A percentile compares a stretch with the other conserved stretches of the same genome.
phyloP scores from a whole-genome alignment of 2,329 filamentous ascomycete species.

The Cordyceps javanica region DNA sequence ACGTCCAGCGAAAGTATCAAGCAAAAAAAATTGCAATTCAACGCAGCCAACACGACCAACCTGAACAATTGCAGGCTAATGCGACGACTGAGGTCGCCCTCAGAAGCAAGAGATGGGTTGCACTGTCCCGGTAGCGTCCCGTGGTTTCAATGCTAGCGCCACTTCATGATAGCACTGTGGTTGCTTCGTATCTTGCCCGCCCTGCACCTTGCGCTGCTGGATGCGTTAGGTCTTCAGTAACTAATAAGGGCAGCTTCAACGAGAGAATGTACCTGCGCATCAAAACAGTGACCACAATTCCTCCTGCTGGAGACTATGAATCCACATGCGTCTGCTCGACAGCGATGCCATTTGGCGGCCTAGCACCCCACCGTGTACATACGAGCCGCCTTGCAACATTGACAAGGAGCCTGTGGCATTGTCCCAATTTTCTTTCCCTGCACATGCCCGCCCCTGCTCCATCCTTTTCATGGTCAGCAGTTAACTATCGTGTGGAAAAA shows the following conservation, averaged over 20 bases:
- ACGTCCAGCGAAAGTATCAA: no score
- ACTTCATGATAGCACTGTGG: no score
- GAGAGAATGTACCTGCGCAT: not conserved
- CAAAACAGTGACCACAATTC: not conserved
- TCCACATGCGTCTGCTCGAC: not conserved
- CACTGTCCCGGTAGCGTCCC: not conserved
- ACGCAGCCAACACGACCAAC: not conserved
- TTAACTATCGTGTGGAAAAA: not conserved
- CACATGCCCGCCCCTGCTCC: not conserved
- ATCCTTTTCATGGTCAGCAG: not conserved
- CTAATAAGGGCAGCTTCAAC: not conserved
- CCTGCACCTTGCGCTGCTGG: no score
- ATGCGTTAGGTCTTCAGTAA: no score
- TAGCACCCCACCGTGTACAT: not conserved
- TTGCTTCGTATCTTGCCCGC: no score
- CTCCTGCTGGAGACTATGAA: not conserved
- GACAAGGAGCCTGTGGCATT: not conserved
- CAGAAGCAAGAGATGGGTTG: not conserved
- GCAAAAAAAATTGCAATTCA: not conserved
- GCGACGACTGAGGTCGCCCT: no score
- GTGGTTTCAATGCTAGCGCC: no score
- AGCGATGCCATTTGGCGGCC: not conserved
- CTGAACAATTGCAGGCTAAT: no score
- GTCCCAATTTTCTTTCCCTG: constrained; percentile 1
- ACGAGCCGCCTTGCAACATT: not conserved